Evolutionary conservation across 139 green algal genomes (phyloP).

Genomic region (Closterium sp.): DNA sequence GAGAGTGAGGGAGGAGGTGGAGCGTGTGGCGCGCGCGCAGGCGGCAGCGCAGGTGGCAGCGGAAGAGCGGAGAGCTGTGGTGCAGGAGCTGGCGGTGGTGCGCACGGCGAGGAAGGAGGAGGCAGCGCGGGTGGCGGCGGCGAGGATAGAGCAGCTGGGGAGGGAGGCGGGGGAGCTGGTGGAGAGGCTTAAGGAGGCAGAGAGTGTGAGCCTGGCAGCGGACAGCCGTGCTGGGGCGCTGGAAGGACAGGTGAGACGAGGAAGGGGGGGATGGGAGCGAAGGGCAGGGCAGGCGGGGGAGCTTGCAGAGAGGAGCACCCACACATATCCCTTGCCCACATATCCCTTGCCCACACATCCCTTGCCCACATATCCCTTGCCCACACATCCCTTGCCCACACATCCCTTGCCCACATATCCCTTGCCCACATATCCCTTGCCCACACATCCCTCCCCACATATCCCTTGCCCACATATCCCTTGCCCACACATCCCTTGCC

Average conservation of each 20-base stretch:
- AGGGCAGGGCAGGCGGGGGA: no score
- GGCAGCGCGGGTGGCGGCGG: no score
- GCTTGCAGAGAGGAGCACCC: no score
- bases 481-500: no score
- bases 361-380: no score
- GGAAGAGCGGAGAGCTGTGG: not conserved
- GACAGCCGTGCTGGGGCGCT: not conserved
- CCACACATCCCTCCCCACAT: no score
- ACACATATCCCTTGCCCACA: no score
- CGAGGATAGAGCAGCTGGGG: not conserved
- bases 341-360: no score
- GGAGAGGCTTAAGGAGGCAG: not conserved
- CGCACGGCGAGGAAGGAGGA: not conserved
- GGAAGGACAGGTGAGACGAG: not conserved
- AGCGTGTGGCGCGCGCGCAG: not conserved
- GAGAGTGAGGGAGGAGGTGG: not conserved
- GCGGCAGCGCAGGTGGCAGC: not conserved
- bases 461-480: no score
- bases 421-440: no score
- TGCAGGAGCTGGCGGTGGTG: not conserved
- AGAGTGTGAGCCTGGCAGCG: not conserved
- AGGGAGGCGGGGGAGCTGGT: not conserved
- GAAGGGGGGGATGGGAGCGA: not conserved
- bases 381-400: no score
- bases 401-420: no score